These are phyloP conservation scores for Phaeosphaeriaceae sp. DNA, from an alignment of 2,329 filamentous ascomycete genomes.

Conservation along the genomic window DNA sequence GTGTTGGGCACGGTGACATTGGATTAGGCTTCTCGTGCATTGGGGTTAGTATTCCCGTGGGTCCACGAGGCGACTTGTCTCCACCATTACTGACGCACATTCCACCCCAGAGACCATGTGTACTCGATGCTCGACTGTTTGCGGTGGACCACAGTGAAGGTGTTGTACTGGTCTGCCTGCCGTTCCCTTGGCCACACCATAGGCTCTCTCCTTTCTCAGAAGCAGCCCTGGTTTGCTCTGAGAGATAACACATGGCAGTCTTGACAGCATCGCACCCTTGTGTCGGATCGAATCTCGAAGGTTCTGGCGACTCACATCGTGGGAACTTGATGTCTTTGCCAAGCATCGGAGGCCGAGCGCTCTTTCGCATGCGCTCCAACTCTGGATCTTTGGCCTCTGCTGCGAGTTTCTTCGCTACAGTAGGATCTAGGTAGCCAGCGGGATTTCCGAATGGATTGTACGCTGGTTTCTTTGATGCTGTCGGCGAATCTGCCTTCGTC, in stretches of 20 bases:
- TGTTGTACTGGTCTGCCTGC: conserved; percentile 35
- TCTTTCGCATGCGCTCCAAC: conserved; percentile 63
- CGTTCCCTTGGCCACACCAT: conserved; percentile 62
- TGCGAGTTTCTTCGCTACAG: conserved; percentile 33
- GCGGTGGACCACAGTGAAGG: conserved; percentile 46
- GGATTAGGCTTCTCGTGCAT: conserved; percentile 50
- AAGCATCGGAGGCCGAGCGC: conserved; percentile 81
- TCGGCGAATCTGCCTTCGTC: conserved; percentile 5
- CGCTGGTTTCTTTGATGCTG: conserved; percentile 13
- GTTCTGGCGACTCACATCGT: conserved; percentile 80
- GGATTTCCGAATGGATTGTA: conserved; percentile 50
- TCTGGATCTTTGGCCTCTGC: conserved; percentile 48
- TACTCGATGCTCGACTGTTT: conserved; percentile 60
- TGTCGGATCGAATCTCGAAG: conserved; percentile 82
- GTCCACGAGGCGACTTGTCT: conserved; percentile 48
- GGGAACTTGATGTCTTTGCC: conserved; percentile 82
- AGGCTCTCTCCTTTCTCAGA: conserved; percentile 58
- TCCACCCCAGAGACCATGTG: conserved; percentile 76
- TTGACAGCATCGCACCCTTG: conserved; percentile 63
- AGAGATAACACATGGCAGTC: conserved; percentile 58
- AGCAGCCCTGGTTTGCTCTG: conserved; percentile 56
- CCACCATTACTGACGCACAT: conserved; percentile 61
- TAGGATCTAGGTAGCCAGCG: conserved; percentile 34
- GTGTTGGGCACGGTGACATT: conserved; percentile 49
- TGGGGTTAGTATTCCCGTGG: conserved; percentile 61